A percentile compares a stretch with the other conserved stretches of the same genome.
phyloP scores from a whole-genome alignment of 202 grass and related monocot genomes.

The Setaria viridis region DNA sequence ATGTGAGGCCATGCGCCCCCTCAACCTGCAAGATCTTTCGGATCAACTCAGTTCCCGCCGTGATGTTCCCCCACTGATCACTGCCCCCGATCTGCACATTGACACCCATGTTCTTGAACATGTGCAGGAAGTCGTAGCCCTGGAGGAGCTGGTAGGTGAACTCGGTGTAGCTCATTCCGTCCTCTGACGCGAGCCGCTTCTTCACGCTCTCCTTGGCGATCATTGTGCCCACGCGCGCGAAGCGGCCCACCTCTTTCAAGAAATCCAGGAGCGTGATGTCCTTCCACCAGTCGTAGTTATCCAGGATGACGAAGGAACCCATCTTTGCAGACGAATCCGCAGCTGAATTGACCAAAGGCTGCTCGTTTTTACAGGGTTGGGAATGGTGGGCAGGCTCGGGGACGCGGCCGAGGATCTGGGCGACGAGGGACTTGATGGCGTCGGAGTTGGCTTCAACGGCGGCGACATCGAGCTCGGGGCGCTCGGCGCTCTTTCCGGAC shows the following conservation, averaged over 20 bases:
- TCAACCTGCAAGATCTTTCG: constrained; percentile 93
- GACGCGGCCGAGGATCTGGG: constrained; percentile 60
- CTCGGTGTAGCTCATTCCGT: constrained; percentile 97
- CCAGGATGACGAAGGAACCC: constrained; percentile 82
- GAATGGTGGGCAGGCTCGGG: constrained; percentile 20
- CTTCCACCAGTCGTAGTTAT: constrained; percentile 99
- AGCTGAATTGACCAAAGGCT: constrained; percentile 17
- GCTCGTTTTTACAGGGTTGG: constrained; percentile 26
- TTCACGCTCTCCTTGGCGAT: constrained; percentile 96
- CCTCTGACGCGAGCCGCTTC: constrained; percentile 82
- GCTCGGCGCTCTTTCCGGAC: constrained; percentile 86
- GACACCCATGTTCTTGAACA: constrained; percentile 89
- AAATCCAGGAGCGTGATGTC: constrained; percentile 85
- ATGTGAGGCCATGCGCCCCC: constrained; percentile 83
- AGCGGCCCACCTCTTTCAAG: constrained; percentile 84
- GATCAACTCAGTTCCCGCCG: constrained; percentile 84
- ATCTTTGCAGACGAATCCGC: constrained; percentile 31
- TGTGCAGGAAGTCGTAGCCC: constrained; percentile 88
- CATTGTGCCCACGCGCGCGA: constrained; percentile 85
- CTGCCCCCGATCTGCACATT: constrained; percentile 97
- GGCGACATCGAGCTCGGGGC: constrained; percentile 71
- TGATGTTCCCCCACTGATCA: constrained; percentile 98
- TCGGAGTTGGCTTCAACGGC: constrained; percentile 64
- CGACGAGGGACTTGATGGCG: constrained; percentile 66
- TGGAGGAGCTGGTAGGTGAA: constrained; percentile 99